A percentile compares a stretch with the other conserved stretches of the same genome.
Conservation (phyloP, 495 filamentous ascomycete genomes). For the Podospora conica region DNA sequence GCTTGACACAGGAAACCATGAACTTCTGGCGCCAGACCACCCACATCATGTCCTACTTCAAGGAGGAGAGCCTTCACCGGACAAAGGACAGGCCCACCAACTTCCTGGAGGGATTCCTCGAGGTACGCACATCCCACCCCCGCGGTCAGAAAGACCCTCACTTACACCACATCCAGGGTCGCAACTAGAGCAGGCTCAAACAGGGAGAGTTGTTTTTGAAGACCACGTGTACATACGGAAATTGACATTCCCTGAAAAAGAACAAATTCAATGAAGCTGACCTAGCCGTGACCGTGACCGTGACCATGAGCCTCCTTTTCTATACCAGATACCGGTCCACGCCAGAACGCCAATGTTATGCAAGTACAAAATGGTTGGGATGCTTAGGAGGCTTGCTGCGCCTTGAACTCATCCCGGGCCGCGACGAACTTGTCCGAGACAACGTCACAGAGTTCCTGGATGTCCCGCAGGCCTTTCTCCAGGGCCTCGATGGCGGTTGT, state of each 20-base stretch:
- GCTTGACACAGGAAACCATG: constrained; percentile 72
- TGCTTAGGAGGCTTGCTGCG: constrained; percentile 4
- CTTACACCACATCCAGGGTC: constrained; percentile 34
- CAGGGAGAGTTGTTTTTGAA: constrained; percentile 12
- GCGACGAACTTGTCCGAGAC: constrained; percentile 76
- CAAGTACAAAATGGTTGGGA: neutral
- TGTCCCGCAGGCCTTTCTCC: constrained; percentile 79
- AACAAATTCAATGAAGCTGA: neutral
- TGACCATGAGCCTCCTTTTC: neutral
- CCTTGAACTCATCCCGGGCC: constrained; percentile 58
- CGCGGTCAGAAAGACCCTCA: neutral
- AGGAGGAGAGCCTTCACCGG: constrained; percentile 64
- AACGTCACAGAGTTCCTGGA: constrained; percentile 87
- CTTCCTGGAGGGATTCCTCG: constrained; percentile 90
- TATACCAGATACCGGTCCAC: constrained; percentile 13
- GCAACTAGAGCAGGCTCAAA: constrained; percentile 37
- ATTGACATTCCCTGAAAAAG: constrained; percentile 11
- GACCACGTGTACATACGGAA: constrained; percentile 33
- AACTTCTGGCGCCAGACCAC: constrained; percentile 99
- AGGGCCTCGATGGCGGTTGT: constrained; percentile 77
- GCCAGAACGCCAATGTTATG: constrained; percentile 25
- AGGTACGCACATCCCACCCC: constrained; percentile 46
- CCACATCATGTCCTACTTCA: constrained; percentile 96
- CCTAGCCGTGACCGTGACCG: neutral
- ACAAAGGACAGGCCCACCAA: constrained; percentile 73